Percentiles rank a stretch among this genome's conserved stretches.
Evolutionary conservation across 306 rosid species (phyloP).

Genomic region (Lupinus albus): DNA sequence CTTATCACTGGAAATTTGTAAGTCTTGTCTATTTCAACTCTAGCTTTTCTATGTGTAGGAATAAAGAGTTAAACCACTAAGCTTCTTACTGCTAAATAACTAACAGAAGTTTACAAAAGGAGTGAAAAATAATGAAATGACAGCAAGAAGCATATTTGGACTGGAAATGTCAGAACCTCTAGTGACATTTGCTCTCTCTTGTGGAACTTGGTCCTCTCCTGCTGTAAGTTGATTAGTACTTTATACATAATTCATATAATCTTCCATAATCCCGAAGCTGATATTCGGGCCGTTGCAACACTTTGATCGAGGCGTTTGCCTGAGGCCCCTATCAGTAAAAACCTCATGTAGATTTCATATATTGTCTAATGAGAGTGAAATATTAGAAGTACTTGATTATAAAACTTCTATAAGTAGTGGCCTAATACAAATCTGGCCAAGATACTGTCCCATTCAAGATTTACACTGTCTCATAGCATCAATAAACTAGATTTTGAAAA

Average conservation of each 20-base stretch:
- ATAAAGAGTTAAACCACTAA: constrained; percentile 31
- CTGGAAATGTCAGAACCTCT: constrained; percentile 93
- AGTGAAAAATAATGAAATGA: constrained; percentile 65
- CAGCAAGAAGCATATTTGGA: constrained; percentile 68
- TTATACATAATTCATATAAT: neutral
- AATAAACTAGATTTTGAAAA: constrained; percentile 9
- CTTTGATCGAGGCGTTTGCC: no score
- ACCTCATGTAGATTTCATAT: no score
- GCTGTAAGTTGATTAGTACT: constrained; percentile 65
- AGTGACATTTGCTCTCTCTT: constrained; percentile 90
- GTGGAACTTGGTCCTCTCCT: constrained; percentile 99
- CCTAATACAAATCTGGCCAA: no score
- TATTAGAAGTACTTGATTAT: no score
- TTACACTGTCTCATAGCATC: constrained; percentile 17
- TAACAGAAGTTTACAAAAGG: constrained; percentile 68
- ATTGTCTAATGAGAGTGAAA: no score
- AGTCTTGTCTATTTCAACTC: constrained; percentile 51
- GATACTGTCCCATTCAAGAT: constrained; percentile 19
- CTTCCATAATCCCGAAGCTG: neutral
- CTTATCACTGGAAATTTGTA: constrained; percentile 87
- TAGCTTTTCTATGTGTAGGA: constrained; percentile 30
- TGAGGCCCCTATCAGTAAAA: no score
- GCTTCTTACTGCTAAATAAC: constrained; percentile 34
- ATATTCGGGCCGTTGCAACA: no score
- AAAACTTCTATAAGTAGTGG: no score